Evolutionary conservation across 192 early-diverging fungal genomes (phyloP), one percentile per base, ranked within the genome.

Genomic region (Coemansia sp.): DNA sequence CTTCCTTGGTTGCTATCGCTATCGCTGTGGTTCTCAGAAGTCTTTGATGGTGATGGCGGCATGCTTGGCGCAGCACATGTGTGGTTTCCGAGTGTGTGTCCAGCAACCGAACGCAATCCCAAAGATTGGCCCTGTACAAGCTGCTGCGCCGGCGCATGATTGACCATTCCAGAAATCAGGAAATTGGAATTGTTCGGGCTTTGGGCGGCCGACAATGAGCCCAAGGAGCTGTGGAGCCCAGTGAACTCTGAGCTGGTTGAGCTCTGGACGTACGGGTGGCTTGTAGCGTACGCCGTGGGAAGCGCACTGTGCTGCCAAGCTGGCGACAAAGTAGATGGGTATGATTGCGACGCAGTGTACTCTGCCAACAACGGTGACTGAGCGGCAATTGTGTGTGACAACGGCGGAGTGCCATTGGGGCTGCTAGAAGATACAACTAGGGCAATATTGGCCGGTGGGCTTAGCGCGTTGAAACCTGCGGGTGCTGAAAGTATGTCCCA

Each of bases 1-100:
- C 62, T 31, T 1, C 52, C 52, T 22, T 45, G 51, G 25, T 39
- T 55, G 52, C 62, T 56, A 7, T 55, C 62, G 38, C 62, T 55
- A 19, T 56, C 62, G 10, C 27, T 27, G n/a, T 19, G 7, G 25
- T 61, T 21, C 11, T 23, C 22, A 23, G 6, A 9, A 6, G 11
- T 29, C 17, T 23, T 23, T 0, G 59, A 60, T 2, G 39, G 21
- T 10, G 21, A 39, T 17, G 52, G 51, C 9, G 52, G 31, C 25
- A 27, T 9, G 39, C 62, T 64, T 16, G 35, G 3, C 8, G 6
- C 11, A 16, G 6, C 27, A 21, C 17, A 16, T 49, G 16, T 4
- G 2, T 19, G 19, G 8, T 7, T 21, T n/a, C 48, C 48, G 7
- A 49, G 19, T 0, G 48, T 0, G n/a, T 19, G n/a, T 7, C 19